phyloP scores from a whole-genome alignment of 2,329 filamentous ascomycete species.

The Harringtonia lauricola region DNA sequence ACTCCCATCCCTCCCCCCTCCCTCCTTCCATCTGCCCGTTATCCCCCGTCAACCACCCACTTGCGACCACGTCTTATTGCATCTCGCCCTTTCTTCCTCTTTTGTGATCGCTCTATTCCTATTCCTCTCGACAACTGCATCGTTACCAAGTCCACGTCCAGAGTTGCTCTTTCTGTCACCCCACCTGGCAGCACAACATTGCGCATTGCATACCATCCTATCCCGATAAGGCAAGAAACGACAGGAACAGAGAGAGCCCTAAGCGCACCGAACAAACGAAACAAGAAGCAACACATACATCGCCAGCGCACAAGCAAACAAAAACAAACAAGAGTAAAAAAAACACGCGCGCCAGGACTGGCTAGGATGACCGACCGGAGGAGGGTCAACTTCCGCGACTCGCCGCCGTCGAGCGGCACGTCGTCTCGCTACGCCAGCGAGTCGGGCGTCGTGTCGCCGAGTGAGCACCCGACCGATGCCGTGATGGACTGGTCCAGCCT shows the following conservation, averaged over 20 bases:
- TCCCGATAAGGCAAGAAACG: background rate
- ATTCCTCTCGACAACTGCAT: background rate
- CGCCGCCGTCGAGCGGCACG: conserved; percentile 16
- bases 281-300: no score
- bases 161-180: background rate
- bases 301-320: conserved; percentile 1
- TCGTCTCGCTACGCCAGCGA: conserved; percentile 20
- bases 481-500: conserved; percentile 15
- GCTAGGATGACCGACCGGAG: conserved; percentile 14
- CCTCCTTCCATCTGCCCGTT: background rate
- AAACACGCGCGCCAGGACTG: background rate
- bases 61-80: conserved; percentile 22
- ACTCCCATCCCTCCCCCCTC: conserved; percentile 2
- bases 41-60: conserved; percentile 8
- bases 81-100: conserved; percentile 2
- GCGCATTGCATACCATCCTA: background rate
- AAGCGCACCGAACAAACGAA: no score
- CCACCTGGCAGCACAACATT: conserved; percentile 4
- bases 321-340: background rate
- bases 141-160: background rate
- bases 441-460: conserved; percentile 22
- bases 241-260: background rate
- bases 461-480: conserved; percentile 18
- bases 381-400: conserved; percentile 21
- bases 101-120: conserved; percentile 16